These are phyloP conservation scores for Crithidia acanthocephali DNA, from an alignment of 208 protist species.

Conservation along the genomic window DNA sequence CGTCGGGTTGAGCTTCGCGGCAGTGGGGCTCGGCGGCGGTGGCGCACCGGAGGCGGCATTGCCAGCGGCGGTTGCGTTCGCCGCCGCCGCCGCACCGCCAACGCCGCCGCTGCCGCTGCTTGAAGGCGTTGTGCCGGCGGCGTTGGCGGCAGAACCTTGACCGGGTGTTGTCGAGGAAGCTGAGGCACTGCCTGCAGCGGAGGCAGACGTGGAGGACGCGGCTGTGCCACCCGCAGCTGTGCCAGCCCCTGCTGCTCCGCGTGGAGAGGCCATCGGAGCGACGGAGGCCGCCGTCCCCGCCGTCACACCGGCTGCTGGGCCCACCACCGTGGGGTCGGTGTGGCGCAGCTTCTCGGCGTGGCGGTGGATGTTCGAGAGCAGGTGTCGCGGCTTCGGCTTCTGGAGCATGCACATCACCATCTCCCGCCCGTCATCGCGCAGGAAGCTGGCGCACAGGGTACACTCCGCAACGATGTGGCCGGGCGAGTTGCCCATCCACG, in stretches of 20 bases:
- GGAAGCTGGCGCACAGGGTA: conserved; percentile 70
- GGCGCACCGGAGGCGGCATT: not conserved
- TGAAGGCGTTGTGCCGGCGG: no score
- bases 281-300: conserved; percentile 11
- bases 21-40: conserved; percentile 5
- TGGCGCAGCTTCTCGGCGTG: conserved; percentile 32
- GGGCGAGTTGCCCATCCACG: conserved; percentile 39
- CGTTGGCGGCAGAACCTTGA: no score
- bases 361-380: conserved; percentile 35
- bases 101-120: not conserved
- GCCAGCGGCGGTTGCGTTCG: not conserved
- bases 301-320: not conserved
- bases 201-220: not conserved
- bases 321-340: conserved; percentile 6
- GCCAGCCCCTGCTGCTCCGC: not conserved
- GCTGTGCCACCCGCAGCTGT: not conserved
- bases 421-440: conserved; percentile 79
- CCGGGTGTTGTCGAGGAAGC: no score
- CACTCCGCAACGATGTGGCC: conserved; percentile 48
- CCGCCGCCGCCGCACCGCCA: not conserved
- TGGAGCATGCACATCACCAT: conserved; percentile 83
- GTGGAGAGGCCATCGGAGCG: not conserved
- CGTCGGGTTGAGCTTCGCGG: not conserved
- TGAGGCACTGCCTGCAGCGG: conserved; percentile 2
- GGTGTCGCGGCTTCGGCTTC: conserved; percentile 41